These are phyloP conservation scores for Flaveria sonorensis DNA, from an alignment of 129 eudicot species.

Conservation along the genomic window DNA sequence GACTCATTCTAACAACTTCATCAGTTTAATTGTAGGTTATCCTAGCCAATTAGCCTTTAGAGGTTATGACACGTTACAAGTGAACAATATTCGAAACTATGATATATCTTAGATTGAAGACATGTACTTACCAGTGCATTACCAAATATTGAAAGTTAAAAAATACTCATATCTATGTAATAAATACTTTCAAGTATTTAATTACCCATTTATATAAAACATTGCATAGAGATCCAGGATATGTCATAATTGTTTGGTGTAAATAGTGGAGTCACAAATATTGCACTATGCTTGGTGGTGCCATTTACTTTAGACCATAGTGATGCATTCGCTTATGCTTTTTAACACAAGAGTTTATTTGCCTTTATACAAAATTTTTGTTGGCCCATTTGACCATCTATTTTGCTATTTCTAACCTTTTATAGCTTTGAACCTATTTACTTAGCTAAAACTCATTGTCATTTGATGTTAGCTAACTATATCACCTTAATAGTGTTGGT, in stretches of 20 bases:
- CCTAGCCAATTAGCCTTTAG: no score
- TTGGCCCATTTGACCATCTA: constrained; percentile 39
- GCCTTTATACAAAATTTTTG: constrained; percentile 26
- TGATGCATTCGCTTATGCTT: constrained; percentile 41
- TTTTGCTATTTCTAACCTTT: constrained; percentile 6
- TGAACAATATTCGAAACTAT: no score
- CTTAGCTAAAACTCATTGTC: constrained; percentile 14
- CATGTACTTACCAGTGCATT: no score
- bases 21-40: no score
- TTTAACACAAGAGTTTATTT: constrained; percentile 35
- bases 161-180: not conserved
- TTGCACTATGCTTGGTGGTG: constrained; percentile 42
- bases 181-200: no score
- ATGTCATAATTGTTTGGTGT: constrained; percentile 28
- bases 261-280: constrained; percentile 30
- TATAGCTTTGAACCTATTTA: constrained; percentile 2
- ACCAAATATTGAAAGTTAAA: no score
- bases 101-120: no score
- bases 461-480: not conserved
- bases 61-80: no score
- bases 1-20: no score
- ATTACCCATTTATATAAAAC: not conserved
- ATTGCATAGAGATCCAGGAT: not conserved
- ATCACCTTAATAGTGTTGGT: not conserved
- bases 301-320: constrained; percentile 41